Percentiles rank a stretch among this genome's conserved stretches.
Evolutionary conservation across 192 early-diverging fungal species (phyloP).

Genomic region (Piromyces sp.): DNA sequence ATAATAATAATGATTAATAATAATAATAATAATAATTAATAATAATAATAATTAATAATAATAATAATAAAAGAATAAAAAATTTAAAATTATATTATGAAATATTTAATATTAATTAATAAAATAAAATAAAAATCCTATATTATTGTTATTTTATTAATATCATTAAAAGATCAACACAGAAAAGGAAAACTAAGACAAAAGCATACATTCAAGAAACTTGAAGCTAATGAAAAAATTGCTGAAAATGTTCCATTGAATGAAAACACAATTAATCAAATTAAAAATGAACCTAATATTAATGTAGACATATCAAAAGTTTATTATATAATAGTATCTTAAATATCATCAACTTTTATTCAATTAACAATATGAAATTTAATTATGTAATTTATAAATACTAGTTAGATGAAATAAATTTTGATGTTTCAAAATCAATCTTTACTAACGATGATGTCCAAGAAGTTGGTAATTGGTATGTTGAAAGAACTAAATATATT

Average conservation of each 20-base stretch:
- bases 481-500: conserved; percentile 78
- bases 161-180: not conserved
- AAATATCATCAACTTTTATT: no score
- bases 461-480: conserved; percentile 38
- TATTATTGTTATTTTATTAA: no score
- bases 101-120: no score
- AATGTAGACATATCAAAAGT: not conserved
- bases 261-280: not conserved
- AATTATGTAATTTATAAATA: no score
- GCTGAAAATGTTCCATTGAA: not conserved
- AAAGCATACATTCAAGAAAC: not conserved
- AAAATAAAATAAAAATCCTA: no score
- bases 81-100: no score
- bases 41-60: no score
- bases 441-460: not conserved
- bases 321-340: no score
- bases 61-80: no score
- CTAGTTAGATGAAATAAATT: not conserved
- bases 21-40: no score
- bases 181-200: not conserved
- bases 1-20: no score
- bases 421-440: not conserved
- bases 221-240: not conserved
- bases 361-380: no score
- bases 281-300: not conserved